A percentile compares a stretch with the other conserved stretches of the same genome.
Conservation (phyloP, 371 early-diverging fungal species). For the Rhizopus stolonifer region DNA sequence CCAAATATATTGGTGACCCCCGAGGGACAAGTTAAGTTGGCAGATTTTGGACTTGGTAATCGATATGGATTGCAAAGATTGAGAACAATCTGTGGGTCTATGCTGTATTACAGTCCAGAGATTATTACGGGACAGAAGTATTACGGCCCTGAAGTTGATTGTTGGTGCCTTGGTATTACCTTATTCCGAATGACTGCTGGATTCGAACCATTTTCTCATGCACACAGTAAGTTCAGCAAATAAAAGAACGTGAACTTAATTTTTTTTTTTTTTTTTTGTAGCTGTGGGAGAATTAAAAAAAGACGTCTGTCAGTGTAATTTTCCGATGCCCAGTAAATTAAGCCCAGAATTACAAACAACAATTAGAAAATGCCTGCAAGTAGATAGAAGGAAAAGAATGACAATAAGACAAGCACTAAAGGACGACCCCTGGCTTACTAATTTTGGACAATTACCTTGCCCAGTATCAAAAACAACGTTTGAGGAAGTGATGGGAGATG, state of each 20-base stretch:
- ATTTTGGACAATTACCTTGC: conserved; percentile 26
- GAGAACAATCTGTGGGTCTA: conserved; percentile 70
- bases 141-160: conserved; percentile 62
- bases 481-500: conserved; percentile 26
- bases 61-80: conserved; percentile 61
- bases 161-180: conserved; percentile 84
- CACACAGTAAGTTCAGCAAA: conserved; percentile 31
- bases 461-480: conserved; percentile 22
- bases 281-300: conserved; percentile 60
- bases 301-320: conserved; percentile 57
- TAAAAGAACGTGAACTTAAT: too few species aligned
- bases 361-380: conserved; percentile 47
- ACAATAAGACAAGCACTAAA: conserved; percentile 40
- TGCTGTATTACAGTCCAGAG: conserved; percentile 56
- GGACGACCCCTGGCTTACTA: conserved; percentile 51
- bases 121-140: conserved; percentile 58
- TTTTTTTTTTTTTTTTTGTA: neutral
- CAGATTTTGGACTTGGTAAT: conserved; percentile 80
- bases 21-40: conserved; percentile 55
- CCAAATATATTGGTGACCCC: conserved; percentile 52
- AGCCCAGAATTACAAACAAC: conserved; percentile 41
- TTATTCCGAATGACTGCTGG: conserved; percentile 87
- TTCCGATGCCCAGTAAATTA: conserved; percentile 45
- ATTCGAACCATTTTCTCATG: conserved; percentile 77
- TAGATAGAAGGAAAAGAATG: conserved; percentile 42